A percentile compares a stretch with the other conserved stretches of the same genome.
Evolutionary conservation across 495 filamentous ascomycete species (phyloP).

Genomic region (Amniculicola lignicola): DNA sequence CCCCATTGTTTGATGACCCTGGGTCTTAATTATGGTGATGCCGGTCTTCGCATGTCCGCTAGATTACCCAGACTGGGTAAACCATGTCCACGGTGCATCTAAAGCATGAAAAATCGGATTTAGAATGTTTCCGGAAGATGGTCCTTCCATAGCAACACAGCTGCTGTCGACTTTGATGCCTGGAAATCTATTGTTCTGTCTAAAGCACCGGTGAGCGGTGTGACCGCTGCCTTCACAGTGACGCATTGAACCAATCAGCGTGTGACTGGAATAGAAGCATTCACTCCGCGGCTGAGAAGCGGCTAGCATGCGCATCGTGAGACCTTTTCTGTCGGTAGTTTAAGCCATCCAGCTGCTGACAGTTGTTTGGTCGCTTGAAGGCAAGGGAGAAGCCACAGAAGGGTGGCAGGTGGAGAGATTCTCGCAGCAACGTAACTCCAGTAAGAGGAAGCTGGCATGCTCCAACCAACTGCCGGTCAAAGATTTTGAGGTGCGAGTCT

Average conservation of each 20-base stretch:
- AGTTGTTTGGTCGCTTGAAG: background rate
- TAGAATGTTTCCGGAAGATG: conserved; percentile 22
- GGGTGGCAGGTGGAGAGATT: conserved; percentile 12
- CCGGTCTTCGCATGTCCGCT: background rate
- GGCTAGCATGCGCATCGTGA: conserved; percentile 12
- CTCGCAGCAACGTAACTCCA: conserved; percentile 9
- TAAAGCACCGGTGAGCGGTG: conserved; percentile 21
- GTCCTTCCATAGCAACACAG: conserved; percentile 28
- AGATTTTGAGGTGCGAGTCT: conserved; percentile 9
- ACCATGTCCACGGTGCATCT: conserved; percentile 7
- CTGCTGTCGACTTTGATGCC: background rate
- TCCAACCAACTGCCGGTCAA: conserved; percentile 14
- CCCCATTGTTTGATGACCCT: conserved; percentile 15
- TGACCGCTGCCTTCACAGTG: conserved; percentile 17
- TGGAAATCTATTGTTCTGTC: background rate
- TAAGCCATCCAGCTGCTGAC: conserved; percentile 5
- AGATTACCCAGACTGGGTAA: background rate
- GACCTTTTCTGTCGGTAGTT: conserved; percentile 12
- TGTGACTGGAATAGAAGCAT: background rate
- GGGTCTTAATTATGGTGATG: conserved; percentile 13
- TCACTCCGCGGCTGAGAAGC: conserved; percentile 16
- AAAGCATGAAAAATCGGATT: conserved; percentile 25
- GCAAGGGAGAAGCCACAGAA: conserved; percentile 9
- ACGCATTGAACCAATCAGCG: conserved; percentile 10
- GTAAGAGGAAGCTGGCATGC: conserved; percentile 22